A percentile compares a stretch with the other conserved stretches of the same genome.
phyloP scores from a whole-genome alignment of 108 stramenopile genomes.

The Licmophora abbreviata region DNA sequence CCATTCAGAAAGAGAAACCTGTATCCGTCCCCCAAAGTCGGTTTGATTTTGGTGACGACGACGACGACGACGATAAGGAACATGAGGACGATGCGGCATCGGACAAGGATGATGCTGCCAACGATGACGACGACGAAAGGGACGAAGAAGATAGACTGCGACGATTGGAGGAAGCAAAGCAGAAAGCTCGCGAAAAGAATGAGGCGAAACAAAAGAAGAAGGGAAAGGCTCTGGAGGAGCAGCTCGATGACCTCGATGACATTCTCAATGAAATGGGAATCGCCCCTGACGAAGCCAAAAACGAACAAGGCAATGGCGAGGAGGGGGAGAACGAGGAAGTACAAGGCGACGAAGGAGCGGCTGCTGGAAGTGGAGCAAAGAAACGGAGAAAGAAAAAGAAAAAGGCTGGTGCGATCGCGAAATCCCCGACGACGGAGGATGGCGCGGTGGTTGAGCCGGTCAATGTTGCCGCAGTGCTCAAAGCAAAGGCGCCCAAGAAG shows the following conservation, averaged over 20 bases:
- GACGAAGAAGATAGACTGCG: constrained; percentile 25
- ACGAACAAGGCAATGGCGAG: constrained; percentile 11
- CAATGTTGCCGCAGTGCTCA: constrained; percentile 30
- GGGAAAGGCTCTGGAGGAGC: constrained; percentile 11
- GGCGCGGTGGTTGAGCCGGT: constrained; percentile 3
- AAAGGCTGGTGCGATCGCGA: constrained; percentile 10
- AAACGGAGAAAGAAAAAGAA: constrained; percentile 12
- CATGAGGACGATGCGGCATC: neutral
- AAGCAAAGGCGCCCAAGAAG: constrained; percentile 24
- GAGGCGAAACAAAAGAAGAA: constrained; percentile 6
- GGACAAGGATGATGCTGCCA: neutral
- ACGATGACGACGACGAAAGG: constrained; percentile 4
- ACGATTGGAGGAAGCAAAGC: constrained; percentile 16
- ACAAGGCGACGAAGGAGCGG: neutral
- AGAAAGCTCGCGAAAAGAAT: constrained; percentile 10
- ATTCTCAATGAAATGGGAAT: constrained; percentile 24
- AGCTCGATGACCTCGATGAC: constrained; percentile 26
- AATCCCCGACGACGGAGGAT: neutral
- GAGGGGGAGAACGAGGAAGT: constrained; percentile 10
- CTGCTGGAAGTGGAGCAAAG: neutral
- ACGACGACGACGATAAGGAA: constrained; percentile 1
- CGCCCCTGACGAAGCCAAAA: neutral
- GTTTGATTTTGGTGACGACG: constrained; percentile 6
- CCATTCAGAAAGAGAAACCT: constrained; percentile 4
- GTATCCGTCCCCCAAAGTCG: constrained; percentile 2